Conservation (phyloP, 306 rosid genomes). For the Cucumis cinereus region DNA sequence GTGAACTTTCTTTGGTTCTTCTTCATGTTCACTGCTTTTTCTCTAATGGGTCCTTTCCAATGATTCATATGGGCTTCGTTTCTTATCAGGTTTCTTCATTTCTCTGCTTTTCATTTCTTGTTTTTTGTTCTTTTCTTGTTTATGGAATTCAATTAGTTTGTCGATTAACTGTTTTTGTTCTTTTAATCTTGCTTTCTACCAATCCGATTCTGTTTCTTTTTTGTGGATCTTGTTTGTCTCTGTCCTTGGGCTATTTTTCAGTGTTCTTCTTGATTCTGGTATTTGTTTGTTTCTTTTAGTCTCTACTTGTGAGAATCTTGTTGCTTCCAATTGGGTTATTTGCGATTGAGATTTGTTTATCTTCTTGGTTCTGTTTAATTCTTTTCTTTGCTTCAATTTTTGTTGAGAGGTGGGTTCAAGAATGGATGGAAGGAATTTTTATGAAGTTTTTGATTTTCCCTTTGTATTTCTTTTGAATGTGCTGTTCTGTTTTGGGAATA, state of each 20-base stretch:
- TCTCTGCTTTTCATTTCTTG: not conserved
- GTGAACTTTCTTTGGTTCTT: not conserved
- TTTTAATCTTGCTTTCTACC: not conserved
- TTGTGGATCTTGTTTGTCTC: constrained; percentile 3
- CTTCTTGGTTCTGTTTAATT: not conserved
- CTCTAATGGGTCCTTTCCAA: not conserved
- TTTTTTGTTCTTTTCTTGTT: not conserved
- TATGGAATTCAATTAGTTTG: not conserved
- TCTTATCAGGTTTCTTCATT: constrained; percentile 6
- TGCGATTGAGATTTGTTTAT: not conserved
- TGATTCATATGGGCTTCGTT: constrained; percentile 3
- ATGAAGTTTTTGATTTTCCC: not conserved
- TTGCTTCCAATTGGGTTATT: not conserved
- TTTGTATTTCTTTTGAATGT: not conserved
- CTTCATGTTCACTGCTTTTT: not conserved
- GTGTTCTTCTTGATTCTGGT: not conserved
- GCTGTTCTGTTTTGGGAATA: not conserved
- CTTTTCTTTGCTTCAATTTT: not conserved
- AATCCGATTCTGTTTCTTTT: not conserved
- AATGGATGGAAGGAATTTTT: not conserved
- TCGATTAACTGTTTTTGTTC: not conserved
- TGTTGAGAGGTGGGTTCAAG: not conserved
- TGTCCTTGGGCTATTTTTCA: not conserved
- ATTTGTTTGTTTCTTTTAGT: not conserved
- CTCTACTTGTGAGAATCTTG: not conserved